These are phyloP conservation scores for Rhizopogon vinicolor DNA, from an alignment of 768 basidiomycete species.

Conservation along the genomic window DNA sequence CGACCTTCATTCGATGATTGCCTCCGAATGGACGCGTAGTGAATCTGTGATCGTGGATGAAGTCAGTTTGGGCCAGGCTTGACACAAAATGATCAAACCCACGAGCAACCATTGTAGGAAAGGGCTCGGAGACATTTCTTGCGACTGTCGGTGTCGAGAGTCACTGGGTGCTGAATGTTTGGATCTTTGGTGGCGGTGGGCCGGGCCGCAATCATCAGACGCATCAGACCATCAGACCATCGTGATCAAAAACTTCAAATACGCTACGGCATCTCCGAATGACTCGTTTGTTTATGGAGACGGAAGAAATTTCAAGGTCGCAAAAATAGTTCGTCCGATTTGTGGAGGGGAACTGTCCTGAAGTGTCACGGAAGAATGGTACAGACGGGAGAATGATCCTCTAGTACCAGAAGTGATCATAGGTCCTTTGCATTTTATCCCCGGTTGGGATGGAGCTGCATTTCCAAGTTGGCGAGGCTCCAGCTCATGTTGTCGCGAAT, in stretches of 20 bases:
- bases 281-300: no score
- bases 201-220: no score
- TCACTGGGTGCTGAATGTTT: not conserved
- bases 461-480: not conserved
- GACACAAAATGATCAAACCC: not conserved
- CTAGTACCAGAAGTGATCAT: not conserved
- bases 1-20: constrained; percentile 50
- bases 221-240: no score
- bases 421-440: constrained; percentile 1
- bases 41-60: constrained; percentile 21
- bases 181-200: no score
- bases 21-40: constrained; percentile 41
- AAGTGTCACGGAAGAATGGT: no score
- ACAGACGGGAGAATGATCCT: no score
- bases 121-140: constrained; percentile 13
- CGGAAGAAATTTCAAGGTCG: not conserved
- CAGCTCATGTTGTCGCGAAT: not conserved
- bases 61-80: not conserved
- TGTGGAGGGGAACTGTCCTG: not conserved
- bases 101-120: constrained; percentile 1
- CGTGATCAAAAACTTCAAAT: no score
- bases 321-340: not conserved
- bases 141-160: not conserved
- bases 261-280: no score
- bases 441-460: constrained; percentile 1